These are phyloP conservation scores for Bacidia gigantensis DNA, from an alignment of 495 filamentous ascomycete genomes.

Conservation along the genomic window DNA sequence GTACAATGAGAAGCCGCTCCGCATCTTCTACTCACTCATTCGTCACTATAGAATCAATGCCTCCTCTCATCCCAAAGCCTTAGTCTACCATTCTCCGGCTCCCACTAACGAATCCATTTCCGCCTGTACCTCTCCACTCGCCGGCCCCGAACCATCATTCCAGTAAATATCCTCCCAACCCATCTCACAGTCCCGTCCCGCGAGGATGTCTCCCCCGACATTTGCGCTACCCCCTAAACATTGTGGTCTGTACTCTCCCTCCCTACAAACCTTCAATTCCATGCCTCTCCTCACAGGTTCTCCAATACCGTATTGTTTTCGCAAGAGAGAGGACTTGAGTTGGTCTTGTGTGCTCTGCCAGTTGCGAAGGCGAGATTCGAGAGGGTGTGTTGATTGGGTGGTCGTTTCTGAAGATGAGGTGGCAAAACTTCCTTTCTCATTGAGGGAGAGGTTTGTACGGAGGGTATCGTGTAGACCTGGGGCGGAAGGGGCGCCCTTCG, in stretches of 20 bases:
- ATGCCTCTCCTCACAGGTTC: slow-evolving; percentile 89
- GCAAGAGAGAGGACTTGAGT: slow-evolving; percentile 74
- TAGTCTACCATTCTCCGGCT: slow-evolving; percentile 46
- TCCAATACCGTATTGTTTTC: slow-evolving; percentile 78
- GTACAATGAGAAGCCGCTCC: too few species aligned
- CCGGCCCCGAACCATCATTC: slow-evolving; percentile 20
- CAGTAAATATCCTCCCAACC: slow-evolving; percentile 84
- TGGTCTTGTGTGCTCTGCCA: slow-evolving; percentile 78
- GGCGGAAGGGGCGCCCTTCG: slow-evolving; percentile 66
- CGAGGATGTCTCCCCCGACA: slow-evolving; percentile 69
- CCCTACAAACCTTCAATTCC: slow-evolving; percentile 74
- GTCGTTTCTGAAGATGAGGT: slow-evolving; percentile 24
- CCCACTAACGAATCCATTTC: slow-evolving; percentile 86
- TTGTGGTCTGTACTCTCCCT: slow-evolving; percentile 39
- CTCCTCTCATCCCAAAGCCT: background rate
- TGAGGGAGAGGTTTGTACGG: slow-evolving; percentile 51
- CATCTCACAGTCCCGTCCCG: slow-evolving; percentile 58
- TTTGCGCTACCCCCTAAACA: slow-evolving; percentile 31
- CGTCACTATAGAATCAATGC: too few species aligned
- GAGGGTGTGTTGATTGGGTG: slow-evolving; percentile 61
- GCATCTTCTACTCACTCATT: background rate
- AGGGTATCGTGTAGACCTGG: slow-evolving; percentile 87
- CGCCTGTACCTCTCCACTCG: slow-evolving; percentile 40
- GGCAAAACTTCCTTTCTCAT: too few species aligned
- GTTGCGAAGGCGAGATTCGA: slow-evolving; percentile 71